A percentile compares a stretch with the other conserved stretches of the same genome.
Conservation (phyloP, 2,329 filamentous ascomycete genomes). For the Aspergillus sp. region DNA sequence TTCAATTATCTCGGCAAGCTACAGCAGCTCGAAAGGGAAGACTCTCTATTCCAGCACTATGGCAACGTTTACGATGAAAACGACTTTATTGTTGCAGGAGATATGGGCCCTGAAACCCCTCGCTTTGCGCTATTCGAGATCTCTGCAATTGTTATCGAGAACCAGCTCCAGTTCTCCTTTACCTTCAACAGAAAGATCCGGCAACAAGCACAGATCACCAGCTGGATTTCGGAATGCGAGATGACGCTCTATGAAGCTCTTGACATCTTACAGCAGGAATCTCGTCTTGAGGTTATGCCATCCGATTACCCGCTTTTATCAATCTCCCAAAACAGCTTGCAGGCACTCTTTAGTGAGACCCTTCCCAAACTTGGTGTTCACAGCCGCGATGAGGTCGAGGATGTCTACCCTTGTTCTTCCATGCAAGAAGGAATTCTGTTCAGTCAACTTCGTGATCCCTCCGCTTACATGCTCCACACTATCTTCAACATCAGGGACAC, state of each 20-base stretch:
- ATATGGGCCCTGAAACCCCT: slow-evolving; percentile 49
- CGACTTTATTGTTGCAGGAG: slow-evolving; percentile 42
- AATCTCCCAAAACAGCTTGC: slow-evolving; percentile 46
- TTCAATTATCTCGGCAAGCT: slow-evolving; percentile 46
- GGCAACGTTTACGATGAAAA: slow-evolving; percentile 39
- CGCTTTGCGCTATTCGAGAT: slow-evolving; percentile 57
- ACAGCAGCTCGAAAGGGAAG: slow-evolving; percentile 50
- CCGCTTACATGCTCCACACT: slow-evolving; percentile 41
- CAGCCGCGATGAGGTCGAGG: slow-evolving; percentile 34
- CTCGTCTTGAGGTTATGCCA: slow-evolving; percentile 37
- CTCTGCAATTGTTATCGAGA: slow-evolving; percentile 53
- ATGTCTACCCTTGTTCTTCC: slow-evolving; percentile 41
- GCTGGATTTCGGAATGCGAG: slow-evolving; percentile 50
- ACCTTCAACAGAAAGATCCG: slow-evolving; percentile 54
- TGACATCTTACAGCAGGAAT: slow-evolving; percentile 29
- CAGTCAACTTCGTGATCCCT: slow-evolving; percentile 41
- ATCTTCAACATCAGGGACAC: slow-evolving; percentile 38
- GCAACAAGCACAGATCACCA: slow-evolving; percentile 46
- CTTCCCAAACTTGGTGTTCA: slow-evolving; percentile 43
- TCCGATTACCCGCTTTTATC: slow-evolving; percentile 52
- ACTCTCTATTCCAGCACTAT: slow-evolving; percentile 48
- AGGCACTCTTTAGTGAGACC: slow-evolving; percentile 38
- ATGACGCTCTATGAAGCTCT: slow-evolving; percentile 39
- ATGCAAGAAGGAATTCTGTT: slow-evolving; percentile 45
- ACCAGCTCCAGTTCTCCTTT: slow-evolving; percentile 53